phyloP scores from a whole-genome alignment of 441 rosid genomes.

The Bocquillonia castaneifolia region DNA sequence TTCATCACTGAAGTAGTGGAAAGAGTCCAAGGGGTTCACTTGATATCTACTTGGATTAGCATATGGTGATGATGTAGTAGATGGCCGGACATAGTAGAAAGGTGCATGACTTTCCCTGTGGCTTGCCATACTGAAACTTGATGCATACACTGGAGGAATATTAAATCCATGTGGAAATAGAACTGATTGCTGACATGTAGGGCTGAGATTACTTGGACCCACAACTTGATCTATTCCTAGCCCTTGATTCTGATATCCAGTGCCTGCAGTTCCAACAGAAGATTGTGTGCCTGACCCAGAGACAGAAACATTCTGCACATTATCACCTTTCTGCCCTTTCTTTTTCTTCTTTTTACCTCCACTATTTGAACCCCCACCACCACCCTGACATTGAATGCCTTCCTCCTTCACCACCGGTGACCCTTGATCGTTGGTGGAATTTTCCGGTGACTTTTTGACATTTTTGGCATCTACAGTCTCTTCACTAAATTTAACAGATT shows the following conservation, averaged over 20 bases:
- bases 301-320: neutral
- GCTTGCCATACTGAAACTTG: constrained; percentile 12
- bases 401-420: neutral
- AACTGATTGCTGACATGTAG: constrained; percentile 14
- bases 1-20: constrained; percentile 33
- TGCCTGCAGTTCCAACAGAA: constrained; percentile 13
- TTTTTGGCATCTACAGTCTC: constrained; percentile 1
- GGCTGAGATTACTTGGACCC: constrained; percentile 21
- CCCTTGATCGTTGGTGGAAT: neutral
- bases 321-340: constrained; percentile 9
- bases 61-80: neutral
- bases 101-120: constrained; percentile 15
- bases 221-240: constrained; percentile 8
- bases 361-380: neutral
- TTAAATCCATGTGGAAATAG: constrained; percentile 18
- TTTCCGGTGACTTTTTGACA: constrained; percentile 7
- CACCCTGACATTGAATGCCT: neutral
- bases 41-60: neutral
- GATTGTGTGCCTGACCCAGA: constrained; percentile 2
- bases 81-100: constrained; percentile 6
- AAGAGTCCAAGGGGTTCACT: constrained; percentile 2
- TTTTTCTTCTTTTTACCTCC: constrained; percentile 21
- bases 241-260: neutral
- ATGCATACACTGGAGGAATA: constrained; percentile 15
- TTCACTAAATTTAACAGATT: neutral